phyloP scores from a whole-genome alignment of 345 rosid genomes.

The Brassica incana region DNA sequence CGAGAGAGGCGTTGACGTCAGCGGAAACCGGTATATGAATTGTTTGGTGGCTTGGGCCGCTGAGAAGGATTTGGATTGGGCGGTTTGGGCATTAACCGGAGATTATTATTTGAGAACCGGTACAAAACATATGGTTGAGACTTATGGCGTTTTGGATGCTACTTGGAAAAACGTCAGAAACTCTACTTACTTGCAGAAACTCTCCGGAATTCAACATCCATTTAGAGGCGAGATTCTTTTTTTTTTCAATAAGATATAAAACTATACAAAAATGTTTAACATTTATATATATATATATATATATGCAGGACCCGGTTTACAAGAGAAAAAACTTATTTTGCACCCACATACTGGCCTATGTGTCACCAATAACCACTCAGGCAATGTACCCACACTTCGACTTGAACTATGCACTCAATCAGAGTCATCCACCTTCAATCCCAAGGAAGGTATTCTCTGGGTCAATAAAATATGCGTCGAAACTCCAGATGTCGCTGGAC shows the following conservation, averaged over 20 bases:
- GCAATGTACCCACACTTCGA: constrained; percentile 39
- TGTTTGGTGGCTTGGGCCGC: constrained; percentile 47
- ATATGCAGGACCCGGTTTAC: constrained; percentile 71
- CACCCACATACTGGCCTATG: constrained; percentile 47
- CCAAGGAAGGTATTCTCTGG: constrained; percentile 42
- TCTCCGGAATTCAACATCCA: constrained; percentile 48
- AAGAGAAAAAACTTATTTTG: constrained; percentile 55
- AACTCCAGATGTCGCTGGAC: constrained; percentile 39
- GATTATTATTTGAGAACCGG: constrained; percentile 76
- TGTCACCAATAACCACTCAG: constrained; percentile 20
- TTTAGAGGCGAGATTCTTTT: constrained; percentile 46
- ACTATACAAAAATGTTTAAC: neutral
- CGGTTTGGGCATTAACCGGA: constrained; percentile 75
- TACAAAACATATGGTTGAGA: constrained; percentile 51
- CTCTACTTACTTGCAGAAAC: constrained; percentile 40
- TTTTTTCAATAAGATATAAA: neutral
- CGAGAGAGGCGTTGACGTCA: neutral
- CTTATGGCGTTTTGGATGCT: constrained; percentile 56
- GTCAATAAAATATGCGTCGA: constrained; percentile 62
- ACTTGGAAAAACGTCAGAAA: constrained; percentile 61
- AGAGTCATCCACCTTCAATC: constrained; percentile 53
- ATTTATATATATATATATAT: neutral
- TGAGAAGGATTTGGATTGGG: constrained; percentile 84
- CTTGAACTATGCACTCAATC: constrained; percentile 64
- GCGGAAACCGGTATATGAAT: too few relatives aligned